Evolutionary conservation across 352 stramenopile species (phyloP).

Genomic region (Globisporangium rhizosaccharum): DNA sequence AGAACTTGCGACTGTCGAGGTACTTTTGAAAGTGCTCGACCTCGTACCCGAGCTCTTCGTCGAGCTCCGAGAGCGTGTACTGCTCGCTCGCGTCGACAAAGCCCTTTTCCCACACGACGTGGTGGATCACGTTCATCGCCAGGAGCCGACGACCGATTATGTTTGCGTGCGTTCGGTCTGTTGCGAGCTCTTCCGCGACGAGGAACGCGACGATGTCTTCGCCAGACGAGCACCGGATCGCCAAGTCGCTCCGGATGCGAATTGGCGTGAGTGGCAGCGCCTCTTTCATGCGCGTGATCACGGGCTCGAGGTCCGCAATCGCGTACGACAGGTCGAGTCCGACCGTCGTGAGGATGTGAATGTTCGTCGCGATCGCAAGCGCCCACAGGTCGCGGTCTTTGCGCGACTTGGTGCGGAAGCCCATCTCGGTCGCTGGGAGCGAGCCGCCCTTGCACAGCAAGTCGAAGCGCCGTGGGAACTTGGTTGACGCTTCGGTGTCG

Average conservation of each 20-base stretch:
- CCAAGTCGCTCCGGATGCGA: conserved; percentile 60
- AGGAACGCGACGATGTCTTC: conserved; percentile 72
- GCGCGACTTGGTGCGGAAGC: conserved; percentile 70
- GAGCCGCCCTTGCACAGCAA: conserved; percentile 64
- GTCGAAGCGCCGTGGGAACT: conserved; percentile 76
- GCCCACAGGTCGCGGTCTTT: conserved; percentile 79
- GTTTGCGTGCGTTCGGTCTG: conserved; percentile 45
- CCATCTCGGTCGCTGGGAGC: conserved; percentile 61
- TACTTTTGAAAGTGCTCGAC: conserved; percentile 78
- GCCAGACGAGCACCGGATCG: conserved; percentile 55
- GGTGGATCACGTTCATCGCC: conserved; percentile 83
- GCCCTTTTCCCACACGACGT: conserved; percentile 81
- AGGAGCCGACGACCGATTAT: conserved; percentile 52
- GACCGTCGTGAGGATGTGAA: conserved; percentile 42
- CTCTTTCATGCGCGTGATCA: conserved; percentile 53
- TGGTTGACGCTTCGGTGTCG: conserved; percentile 51
- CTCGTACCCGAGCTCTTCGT: conserved; percentile 57
- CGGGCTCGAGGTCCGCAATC: conserved; percentile 43
- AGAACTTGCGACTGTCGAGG: conserved; percentile 77
- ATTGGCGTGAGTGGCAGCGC: conserved; percentile 50
- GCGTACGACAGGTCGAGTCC: conserved; percentile 47
- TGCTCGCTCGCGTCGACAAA: conserved; percentile 76
- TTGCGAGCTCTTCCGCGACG: conserved; percentile 40
- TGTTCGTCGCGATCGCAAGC: conserved; percentile 55
- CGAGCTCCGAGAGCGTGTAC: conserved; percentile 57